A percentile compares a stretch with the other conserved stretches of the same genome.
phyloP scores from a whole-genome alignment of 2,329 filamentous ascomycete species.

The Ilyonectria destructans region DNA sequence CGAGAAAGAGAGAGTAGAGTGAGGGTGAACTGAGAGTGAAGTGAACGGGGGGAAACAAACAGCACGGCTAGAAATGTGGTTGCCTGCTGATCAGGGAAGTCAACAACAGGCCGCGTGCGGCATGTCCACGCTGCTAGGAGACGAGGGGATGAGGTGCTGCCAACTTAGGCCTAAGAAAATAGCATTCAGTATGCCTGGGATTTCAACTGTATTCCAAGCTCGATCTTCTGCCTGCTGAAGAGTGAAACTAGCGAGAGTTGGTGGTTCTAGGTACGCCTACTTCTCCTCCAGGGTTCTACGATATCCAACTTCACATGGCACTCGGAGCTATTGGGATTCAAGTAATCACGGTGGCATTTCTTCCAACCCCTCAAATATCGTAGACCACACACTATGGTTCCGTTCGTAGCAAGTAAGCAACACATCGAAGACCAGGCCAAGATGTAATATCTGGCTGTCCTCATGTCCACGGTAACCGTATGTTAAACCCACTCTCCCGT shows the following conservation, averaged over 20 bases:
- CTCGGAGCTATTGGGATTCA: background rate
- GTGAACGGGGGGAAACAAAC: background rate
- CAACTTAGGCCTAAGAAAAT: background rate
- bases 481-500: too few relatives aligned
- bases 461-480: background rate
- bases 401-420: background rate
- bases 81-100: constrained; percentile 15
- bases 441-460: background rate
- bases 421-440: background rate
- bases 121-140: background rate
- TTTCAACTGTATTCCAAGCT: background rate
- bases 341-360: constrained; percentile 4
- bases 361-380: constrained; percentile 23
- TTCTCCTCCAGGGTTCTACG: background rate
- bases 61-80: background rate
- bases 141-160: constrained; percentile 2
- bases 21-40: background rate
- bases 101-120: background rate
- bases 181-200: background rate
- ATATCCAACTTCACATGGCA: background rate
- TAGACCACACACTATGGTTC: background rate
- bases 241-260: background rate
- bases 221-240: background rate
- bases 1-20: background rate
- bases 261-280: too few relatives aligned